Base-by-base conservation (phyloP, 208 protist genomes). In the Trypanosoma theileri region DNA sequence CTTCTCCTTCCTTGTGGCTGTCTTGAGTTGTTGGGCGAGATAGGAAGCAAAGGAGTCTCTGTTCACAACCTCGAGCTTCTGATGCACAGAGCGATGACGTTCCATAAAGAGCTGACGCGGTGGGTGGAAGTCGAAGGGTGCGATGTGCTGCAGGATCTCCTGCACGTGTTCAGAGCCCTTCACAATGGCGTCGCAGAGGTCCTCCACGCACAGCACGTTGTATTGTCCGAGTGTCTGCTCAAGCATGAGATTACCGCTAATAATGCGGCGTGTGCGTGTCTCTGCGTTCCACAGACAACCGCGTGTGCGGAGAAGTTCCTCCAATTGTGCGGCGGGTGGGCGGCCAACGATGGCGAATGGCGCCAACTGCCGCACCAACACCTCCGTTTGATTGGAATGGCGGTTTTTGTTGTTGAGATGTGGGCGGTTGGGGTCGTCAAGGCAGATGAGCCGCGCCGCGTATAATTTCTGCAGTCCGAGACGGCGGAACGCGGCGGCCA, bases 41-140 rank as follows among this genome's bases (percentile, higher is more conserved):
- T 94, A 96, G 0, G 87, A 80, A 0, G 88, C 83, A 68, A 96
- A 96, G 41, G 89, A 93, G 26, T 93, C 82, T 68, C 86, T 75
- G 74, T 94, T 94, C 28, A 94, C 73, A 0, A 88, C 69, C 75
- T 94, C 89, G 24, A 95, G 67, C 65, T 94, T 94, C 75, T 92
- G 80, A 56, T 91, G 86, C 4, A 90, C 86, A 13, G 72, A 77
- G 66, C 92, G 86, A 69, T 93, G 88, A 42, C 86, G 84, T 69
- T 96, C 92, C 31, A 92, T 50, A 66, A 93, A 92, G 53, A 95
- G 84, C 80, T 96, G 89, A 3, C 87, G 84, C 6, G 92, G 92
- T 26, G 92, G 92, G 68, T 96, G 88, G 77, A 96, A 92, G 65
- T 94, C 85, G 55, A 96, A 96, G 35, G 92, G 92, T 9, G 89